A percentile compares a stretch with the other conserved stretches of the same genome.
Conservation (phyloP, 2,329 filamentous ascomycete genomes). For the Coniella lustricola region DNA sequence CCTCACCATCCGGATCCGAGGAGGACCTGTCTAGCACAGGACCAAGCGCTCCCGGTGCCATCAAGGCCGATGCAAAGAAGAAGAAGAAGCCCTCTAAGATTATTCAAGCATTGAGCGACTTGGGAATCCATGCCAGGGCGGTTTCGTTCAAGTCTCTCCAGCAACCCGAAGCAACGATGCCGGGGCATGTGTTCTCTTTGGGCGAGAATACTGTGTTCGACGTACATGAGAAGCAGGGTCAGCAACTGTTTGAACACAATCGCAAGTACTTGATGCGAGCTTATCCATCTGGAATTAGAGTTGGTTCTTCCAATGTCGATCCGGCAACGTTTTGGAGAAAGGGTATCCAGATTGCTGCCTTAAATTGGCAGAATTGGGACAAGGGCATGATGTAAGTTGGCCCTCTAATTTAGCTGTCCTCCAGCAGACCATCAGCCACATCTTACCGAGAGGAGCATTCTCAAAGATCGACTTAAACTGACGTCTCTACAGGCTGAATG, state of each 20-base stretch:
- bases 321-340: constrained; percentile 80
- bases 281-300: constrained; percentile 76
- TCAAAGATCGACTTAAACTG: background rate
- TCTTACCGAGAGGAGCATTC: background rate
- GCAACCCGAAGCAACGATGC: constrained; percentile 62
- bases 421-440: no score
- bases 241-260: constrained; percentile 71
- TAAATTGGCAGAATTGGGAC: constrained; percentile 92
- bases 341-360: constrained; percentile 81
- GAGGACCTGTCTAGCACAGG: constrained; percentile 20
- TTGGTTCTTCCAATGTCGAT: constrained; percentile 81
- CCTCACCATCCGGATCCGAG: constrained; percentile 23
- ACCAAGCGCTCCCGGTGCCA: constrained; percentile 36
- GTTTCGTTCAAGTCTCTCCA: constrained; percentile 75
- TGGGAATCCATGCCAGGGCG: constrained; percentile 78
- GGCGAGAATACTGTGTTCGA: constrained; percentile 59
- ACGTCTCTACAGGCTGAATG: constrained; percentile 50
- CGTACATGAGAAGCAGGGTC: constrained; percentile 42
- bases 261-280: constrained; percentile 75
- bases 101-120: constrained; percentile 62
- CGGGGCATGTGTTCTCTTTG: constrained; percentile 62
- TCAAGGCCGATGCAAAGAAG: constrained; percentile 23
- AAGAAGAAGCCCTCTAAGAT: constrained; percentile 53
- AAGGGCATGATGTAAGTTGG: constrained; percentile 71
- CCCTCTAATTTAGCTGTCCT: no score